phyloP scores from a whole-genome alignment of 2,329 filamentous ascomycete species.

The Furcasterigmium furcatum region DNA sequence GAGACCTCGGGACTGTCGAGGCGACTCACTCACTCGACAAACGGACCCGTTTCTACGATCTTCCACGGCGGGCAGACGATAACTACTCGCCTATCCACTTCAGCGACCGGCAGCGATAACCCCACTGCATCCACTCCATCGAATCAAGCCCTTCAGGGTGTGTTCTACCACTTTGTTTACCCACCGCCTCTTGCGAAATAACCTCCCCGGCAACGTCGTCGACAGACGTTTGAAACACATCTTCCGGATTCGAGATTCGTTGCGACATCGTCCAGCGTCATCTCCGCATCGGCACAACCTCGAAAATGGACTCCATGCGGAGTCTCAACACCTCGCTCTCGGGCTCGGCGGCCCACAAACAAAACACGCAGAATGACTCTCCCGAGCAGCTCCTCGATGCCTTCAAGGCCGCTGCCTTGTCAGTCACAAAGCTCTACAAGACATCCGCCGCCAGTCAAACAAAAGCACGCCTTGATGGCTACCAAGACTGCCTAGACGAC shows the following conservation, averaged over 20 bases:
- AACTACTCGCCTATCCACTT: too few species aligned
- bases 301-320: conserved; percentile 27
- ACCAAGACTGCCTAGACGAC: conserved; percentile 92
- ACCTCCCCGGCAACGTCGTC: background rate
- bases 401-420: conserved; percentile 89
- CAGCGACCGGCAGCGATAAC: background rate
- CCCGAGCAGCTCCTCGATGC: conserved; percentile 74
- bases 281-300: background rate
- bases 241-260: background rate
- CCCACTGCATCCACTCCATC: background rate
- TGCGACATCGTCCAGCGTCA: background rate
- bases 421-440: conserved; percentile 95
- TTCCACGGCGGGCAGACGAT: too few species aligned
- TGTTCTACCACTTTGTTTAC: background rate
- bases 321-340: conserved; percentile 19
- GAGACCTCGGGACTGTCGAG: too few species aligned
- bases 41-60: too few species aligned
- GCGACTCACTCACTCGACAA: too few species aligned
- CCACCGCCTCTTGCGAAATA: background rate
- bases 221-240: background rate
- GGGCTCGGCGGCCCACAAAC: conserved; percentile 13
- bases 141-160: conserved; percentile 3
- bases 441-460: conserved; percentile 76
- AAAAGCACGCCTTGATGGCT: conserved; percentile 75
- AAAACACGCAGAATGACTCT: conserved; percentile 30